These are phyloP conservation scores for Nyssa sinensis DNA, from an alignment of 148 eudicot genomes.

Conservation along the genomic window DNA sequence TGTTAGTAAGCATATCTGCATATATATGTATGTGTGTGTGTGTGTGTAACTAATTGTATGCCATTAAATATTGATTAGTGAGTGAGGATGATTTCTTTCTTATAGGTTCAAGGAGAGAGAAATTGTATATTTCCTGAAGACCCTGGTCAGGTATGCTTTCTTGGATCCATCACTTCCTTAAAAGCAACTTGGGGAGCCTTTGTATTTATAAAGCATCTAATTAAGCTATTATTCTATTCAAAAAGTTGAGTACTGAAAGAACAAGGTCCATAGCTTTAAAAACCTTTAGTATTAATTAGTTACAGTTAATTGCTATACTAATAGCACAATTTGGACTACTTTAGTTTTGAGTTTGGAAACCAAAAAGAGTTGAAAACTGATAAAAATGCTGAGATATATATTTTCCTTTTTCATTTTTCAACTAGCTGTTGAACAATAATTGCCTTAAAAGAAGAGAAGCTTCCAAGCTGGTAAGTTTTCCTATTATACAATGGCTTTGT, in stretches of 20 bases:
- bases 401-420: constrained; percentile 16
- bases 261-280: constrained; percentile 31
- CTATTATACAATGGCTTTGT: background rate
- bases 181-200: constrained; percentile 15
- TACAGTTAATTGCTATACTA: constrained; percentile 7
- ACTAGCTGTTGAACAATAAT: constrained; percentile 47
- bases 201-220: constrained; percentile 21
- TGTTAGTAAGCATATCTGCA: no score
- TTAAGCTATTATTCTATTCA: constrained; percentile 20
- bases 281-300: background rate
- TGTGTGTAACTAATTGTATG: no score
- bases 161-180: constrained; percentile 39
- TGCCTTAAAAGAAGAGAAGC: constrained; percentile 51
- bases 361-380: background rate
- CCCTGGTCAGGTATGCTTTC: constrained; percentile 47
- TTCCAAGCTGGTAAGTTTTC: constrained; percentile 13
- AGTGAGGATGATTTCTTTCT: background rate
- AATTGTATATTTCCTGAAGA: constrained; percentile 44
- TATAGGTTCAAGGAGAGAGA: constrained; percentile 46
- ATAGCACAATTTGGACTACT: background rate
- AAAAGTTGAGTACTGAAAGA: constrained; percentile 21
- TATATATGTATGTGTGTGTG: no score
- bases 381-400: background rate
- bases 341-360: background rate
- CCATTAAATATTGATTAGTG: no score